Base-by-base conservation (phyloP, 176 grass and related monocot genomes). In the Carex scoparia region DNA sequence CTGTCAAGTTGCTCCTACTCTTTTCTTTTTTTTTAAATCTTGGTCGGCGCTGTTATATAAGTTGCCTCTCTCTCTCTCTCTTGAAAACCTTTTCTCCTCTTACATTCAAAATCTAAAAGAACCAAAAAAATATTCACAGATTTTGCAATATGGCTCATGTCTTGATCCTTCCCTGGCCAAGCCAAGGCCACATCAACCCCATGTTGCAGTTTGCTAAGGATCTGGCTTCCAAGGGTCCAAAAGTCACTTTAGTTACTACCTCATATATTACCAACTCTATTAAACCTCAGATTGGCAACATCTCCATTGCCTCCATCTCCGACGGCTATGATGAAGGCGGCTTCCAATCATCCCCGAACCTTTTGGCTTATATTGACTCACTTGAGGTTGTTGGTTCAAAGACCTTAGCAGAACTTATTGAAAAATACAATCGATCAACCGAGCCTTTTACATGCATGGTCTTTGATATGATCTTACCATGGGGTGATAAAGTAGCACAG, bases 161-260 rank as follows among this genome's bases (percentile, higher is more conserved):
- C 38, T 46, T 97, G 27, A 81, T 97, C 23, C 80, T 97, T 10
- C 85, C 90, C 6, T 97, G 94, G 68, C 94, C 94, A 1, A 92
- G 86, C 90, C 94, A 97, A 85, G 94, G 94, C 84, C 94, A 97
- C 90, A 75, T 97, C 65, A 90, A 92, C 86, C 94, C 91, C 14
- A 89, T 97, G 91, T 84, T 97, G 71, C 94, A 97, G 69, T 94
- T 97, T 89, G 89, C 79, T 65, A 92, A 91, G 79, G 84, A 87
- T 67, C 84, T 94, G 33, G 48, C 88, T 35, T 37, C 86, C 54
- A 87, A 90, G 79, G 91, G 91, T 65, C 48, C 87, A 82, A 86
- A 73, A 18, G 83, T 86, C 37, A 94, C 94, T 38, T 84, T 97
- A 57, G 94, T 87, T 82, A 81, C 85, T 79, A 94, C 94, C 31